Evolutionary conservation across 2,329 filamentous ascomycete species (phyloP).

Genomic region (Cladobotryum protrusum): DNA sequence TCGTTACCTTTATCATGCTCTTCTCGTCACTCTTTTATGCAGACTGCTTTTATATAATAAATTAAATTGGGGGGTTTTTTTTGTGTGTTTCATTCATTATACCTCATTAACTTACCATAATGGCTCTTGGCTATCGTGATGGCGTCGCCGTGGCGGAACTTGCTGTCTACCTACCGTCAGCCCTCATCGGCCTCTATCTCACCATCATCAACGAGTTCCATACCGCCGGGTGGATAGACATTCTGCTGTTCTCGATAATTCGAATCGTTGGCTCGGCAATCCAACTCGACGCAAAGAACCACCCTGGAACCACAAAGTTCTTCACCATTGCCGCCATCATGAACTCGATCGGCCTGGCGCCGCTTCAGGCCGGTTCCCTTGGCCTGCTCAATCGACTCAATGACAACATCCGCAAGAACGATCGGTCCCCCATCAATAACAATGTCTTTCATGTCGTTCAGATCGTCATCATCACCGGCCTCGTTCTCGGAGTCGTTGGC

Average conservation of each 20-base stretch:
- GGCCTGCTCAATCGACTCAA: slow-evolving; percentile 1
- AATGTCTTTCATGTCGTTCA: neutral
- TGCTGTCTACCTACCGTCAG: neutral
- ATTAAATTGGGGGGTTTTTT: no score
- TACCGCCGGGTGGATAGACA: neutral
- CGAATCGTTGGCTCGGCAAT: neutral
- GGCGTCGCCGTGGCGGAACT: neutral
- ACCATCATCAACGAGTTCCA: slow-evolving; percentile 2
- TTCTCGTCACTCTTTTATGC: neutral
- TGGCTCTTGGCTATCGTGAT: neutral
- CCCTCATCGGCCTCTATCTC: neutral
- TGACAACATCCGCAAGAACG: neutral
- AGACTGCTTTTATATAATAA: no score
- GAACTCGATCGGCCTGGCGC: slow-evolving; percentile 2
- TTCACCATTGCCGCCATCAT: neutral
- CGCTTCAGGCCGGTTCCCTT: neutral
- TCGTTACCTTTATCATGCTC: neutral
- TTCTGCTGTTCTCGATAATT: neutral
- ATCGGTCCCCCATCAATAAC: neutral
- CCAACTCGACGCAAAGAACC: slow-evolving; percentile 1
- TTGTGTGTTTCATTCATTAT: neutral
- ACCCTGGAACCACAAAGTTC: neutral
- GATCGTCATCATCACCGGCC: neutral
- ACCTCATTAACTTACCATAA: neutral
- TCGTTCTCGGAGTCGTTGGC: neutral